Base-by-base conservation (phyloP, 495 filamentous ascomycete species). In the Pseudevernia furfuracea region DNA sequence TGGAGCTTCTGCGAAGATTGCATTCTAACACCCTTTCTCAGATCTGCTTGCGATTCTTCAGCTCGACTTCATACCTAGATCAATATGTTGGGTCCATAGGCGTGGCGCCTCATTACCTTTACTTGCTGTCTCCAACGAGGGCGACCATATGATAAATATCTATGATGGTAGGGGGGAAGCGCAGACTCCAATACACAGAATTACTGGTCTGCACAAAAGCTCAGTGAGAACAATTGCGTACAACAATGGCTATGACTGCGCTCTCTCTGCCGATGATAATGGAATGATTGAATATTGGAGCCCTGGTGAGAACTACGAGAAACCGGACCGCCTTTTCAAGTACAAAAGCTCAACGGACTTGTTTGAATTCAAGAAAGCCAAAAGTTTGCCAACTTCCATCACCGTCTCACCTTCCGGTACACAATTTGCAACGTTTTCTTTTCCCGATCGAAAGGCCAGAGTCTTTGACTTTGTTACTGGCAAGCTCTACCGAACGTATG, bases 231-330 rank as follows among this genome's bases (percentile, higher is more conserved):
- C 92, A 30, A 89, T 99, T 79, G 86, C 89, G 4, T 97, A 89
- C 77, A 99, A 97, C 74, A 85, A 91, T 74, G 79, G 81, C 19
- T 96, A 86, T 70, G 88, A 97, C 71, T 97, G 94, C 68, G 91
- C 92, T 0, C 74, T 97, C 10, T 97, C 93, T 9, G 87, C 84
- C 1, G 95, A 97, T 68, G 88, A 96, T 67, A 83, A 84, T 41
- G 93, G 94, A 15, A 97, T 97, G 95, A 71, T 99, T 21, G 94
- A 99, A 73, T 99, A 99, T 73, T 99, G 94, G 94, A 79, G 81
- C 58, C 91, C 94, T 3, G 84, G 83, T 63, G 84, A 82, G 12
- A 84, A 78, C 21, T 97, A 91, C 68, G 91, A 94, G 71, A 97
- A 97, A 70, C 94, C 94, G 0, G 87, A 91, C 67, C 90, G 86